phyloP scores from a whole-genome alignment of 2,329 filamentous ascomycete genomes.

The Aspergillus nomiae region DNA sequence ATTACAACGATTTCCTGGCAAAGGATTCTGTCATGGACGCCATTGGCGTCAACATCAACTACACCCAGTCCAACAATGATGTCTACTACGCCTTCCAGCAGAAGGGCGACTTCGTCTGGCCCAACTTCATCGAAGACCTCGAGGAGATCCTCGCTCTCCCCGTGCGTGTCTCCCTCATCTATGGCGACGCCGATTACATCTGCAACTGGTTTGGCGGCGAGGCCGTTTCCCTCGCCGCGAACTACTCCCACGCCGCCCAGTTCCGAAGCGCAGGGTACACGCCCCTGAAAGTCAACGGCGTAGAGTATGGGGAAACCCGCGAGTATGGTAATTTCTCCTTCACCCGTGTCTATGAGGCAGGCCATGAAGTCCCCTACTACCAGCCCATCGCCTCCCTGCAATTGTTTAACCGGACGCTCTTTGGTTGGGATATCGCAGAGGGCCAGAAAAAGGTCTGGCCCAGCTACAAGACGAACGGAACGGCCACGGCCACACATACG shows the following conservation, averaged over 20 bases:
- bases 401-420: slow-evolving; percentile 63
- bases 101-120: slow-evolving; percentile 64
- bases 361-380: slow-evolving; percentile 61
- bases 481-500: slow-evolving; percentile 47
- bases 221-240: slow-evolving; percentile 66
- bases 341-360: slow-evolving; percentile 66
- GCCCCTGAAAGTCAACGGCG: slow-evolving; percentile 67
- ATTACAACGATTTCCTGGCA: slow-evolving; percentile 67
- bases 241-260: slow-evolving; percentile 51
- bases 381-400: slow-evolving; percentile 63
- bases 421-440: slow-evolving; percentile 57
- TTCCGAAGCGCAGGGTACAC: slow-evolving; percentile 72
- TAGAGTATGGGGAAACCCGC: slow-evolving; percentile 69
- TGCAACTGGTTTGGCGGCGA: slow-evolving; percentile 71
- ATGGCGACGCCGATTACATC: slow-evolving; percentile 62
- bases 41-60: slow-evolving; percentile 66
- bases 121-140: slow-evolving; percentile 61
- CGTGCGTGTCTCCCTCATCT: slow-evolving; percentile 71
- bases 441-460: slow-evolving; percentile 44
- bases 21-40: slow-evolving; percentile 58
- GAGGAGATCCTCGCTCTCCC: slow-evolving; percentile 62
- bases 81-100: slow-evolving; percentile 53
- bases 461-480: slow-evolving; percentile 45
- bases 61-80: slow-evolving; percentile 48
- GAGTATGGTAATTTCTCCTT: slow-evolving; percentile 76